A percentile compares a stretch with the other conserved stretches of the same genome.
Evolutionary conservation across 148 eudicot species (phyloP).

Genomic region (Nepenthes mirabilis): DNA sequence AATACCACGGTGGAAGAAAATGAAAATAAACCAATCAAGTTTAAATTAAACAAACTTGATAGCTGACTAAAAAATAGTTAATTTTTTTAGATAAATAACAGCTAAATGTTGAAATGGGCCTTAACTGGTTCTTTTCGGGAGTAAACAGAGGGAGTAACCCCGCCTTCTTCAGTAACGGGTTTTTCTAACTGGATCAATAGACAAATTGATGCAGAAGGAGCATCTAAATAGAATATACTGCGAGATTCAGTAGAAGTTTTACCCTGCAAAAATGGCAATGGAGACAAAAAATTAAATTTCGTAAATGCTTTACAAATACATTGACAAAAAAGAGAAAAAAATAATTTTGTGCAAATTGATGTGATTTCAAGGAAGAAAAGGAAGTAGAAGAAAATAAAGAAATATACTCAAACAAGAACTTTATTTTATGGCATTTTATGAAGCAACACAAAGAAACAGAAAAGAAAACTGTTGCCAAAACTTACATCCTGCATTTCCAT

Average conservation of each 20-base stretch:
- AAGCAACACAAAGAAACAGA: not conserved
- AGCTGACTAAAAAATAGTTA: not conserved
- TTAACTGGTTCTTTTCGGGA: conserved; percentile 95
- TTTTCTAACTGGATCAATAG: conserved; percentile 90
- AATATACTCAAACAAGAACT: not conserved
- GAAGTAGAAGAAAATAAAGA: not conserved
- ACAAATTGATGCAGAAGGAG: conserved; percentile 94
- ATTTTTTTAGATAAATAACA: not conserved
- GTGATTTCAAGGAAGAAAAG: not conserved
- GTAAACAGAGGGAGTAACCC: conserved; percentile 87
- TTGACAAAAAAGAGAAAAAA: not conserved
- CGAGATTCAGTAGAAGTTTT: conserved; percentile 58
- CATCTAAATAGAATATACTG: conserved; percentile 81
- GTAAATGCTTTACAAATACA: not conserved
- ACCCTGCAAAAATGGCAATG: conserved; percentile 28
- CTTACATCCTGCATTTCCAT: conserved; percentile 68
- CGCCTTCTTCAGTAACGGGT: conserved; percentile 97
- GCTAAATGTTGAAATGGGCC: conserved; percentile 3
- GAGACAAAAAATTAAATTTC: not conserved
- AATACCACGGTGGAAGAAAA: too few relatives aligned
- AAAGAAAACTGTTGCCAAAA: not conserved
- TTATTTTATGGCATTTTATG: not conserved
- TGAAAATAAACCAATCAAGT: too few relatives aligned
- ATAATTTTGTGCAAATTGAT: too few relatives aligned
- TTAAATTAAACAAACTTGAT: not conserved